Conservation (phyloP, 208 protist species). For the Leptomonas seymouri region DNA sequence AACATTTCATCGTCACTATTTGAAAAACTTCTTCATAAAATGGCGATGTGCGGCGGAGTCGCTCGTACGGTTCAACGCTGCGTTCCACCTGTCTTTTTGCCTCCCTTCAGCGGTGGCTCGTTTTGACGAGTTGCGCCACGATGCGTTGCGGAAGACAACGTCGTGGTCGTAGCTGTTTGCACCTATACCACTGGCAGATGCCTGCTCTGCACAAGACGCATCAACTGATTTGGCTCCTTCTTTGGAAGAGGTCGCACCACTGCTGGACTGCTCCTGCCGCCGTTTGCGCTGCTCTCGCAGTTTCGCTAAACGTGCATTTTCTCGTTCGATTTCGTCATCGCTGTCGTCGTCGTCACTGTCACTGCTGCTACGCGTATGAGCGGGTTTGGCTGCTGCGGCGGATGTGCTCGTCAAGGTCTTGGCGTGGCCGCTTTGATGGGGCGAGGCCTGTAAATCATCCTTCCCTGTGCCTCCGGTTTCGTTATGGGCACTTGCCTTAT, state of each 20-base stretch:
- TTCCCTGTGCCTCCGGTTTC: not conserved
- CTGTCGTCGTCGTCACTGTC: constrained; percentile 41
- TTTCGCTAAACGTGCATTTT: constrained; percentile 53
- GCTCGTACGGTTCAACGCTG: constrained; percentile 59
- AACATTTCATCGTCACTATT: constrained; percentile 13
- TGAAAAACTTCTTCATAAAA: constrained; percentile 78
- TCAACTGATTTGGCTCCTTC: not conserved
- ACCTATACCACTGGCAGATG: constrained; percentile 2
- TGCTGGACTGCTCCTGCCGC: constrained; percentile 16
- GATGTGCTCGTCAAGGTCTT: not conserved
- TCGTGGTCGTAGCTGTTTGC: constrained; percentile 63
- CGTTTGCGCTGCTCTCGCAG: constrained; percentile 37
- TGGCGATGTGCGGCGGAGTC: constrained; percentile 47
- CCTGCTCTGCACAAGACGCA: not conserved
- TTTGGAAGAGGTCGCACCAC: not conserved
- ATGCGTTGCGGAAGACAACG: constrained; percentile 63
- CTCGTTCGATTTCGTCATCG: constrained; percentile 51
- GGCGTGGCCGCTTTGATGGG: not conserved
- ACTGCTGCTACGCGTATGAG: constrained; percentile 6
- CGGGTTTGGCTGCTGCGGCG: not conserved
- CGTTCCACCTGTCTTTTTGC: constrained; percentile 54
- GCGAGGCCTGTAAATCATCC: too few species aligned
- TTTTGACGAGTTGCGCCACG: constrained; percentile 39
- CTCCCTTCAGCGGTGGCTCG: constrained; percentile 22
- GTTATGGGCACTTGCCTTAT: not conserved